Evolutionary conservation across 2,329 filamentous ascomycete species (phyloP).

Genomic region (Byssothecium circinans): DNA sequence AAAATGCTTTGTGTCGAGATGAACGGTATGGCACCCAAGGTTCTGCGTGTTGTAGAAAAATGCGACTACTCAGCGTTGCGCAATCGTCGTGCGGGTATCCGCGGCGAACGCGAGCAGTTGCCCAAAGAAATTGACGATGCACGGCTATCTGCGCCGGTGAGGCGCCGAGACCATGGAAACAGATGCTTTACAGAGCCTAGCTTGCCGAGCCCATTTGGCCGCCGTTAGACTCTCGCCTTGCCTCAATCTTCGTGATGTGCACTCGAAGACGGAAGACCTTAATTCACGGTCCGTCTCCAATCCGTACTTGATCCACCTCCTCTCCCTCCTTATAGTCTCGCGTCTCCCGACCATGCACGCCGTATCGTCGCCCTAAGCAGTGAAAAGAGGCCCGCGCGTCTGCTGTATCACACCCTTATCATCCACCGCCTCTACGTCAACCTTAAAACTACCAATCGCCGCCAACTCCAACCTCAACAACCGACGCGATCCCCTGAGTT

Average conservation of each 20-base stretch:
- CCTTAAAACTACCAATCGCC: conserved; percentile 41
- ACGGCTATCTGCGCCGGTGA: conserved; percentile 15
- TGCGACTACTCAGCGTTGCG: no score
- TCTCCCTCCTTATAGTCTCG: background rate
- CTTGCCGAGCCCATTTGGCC: conserved; percentile 5
- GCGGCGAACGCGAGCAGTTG: conserved; percentile 15
- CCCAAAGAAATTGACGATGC: conserved; percentile 13
- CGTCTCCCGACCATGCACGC: conserved; percentile 16
- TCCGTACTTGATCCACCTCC: conserved; percentile 3
- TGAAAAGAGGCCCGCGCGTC: conserved; percentile 25
- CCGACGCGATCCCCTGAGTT: no score
- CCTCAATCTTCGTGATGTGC: conserved; percentile 15
- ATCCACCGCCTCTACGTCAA: conserved; percentile 30
- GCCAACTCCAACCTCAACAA: conserved; percentile 20
- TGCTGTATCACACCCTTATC: conserved; percentile 42
- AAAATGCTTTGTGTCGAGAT: no score
- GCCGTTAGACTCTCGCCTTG: conserved; percentile 11
- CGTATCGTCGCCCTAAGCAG: conserved; percentile 21
- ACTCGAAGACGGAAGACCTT: conserved; percentile 9
- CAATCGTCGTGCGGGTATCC: background rate
- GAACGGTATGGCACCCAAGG: no score
- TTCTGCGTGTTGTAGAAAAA: no score
- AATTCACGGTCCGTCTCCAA: conserved; percentile 5
- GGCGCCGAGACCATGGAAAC: conserved; percentile 16
- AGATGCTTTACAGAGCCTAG: conserved; percentile 13